Evolutionary conservation across 169 alveolate species (phyloP), one percentile per base, ranked within the genome.

Genomic region (Plasmodium reichenowi): DNA sequence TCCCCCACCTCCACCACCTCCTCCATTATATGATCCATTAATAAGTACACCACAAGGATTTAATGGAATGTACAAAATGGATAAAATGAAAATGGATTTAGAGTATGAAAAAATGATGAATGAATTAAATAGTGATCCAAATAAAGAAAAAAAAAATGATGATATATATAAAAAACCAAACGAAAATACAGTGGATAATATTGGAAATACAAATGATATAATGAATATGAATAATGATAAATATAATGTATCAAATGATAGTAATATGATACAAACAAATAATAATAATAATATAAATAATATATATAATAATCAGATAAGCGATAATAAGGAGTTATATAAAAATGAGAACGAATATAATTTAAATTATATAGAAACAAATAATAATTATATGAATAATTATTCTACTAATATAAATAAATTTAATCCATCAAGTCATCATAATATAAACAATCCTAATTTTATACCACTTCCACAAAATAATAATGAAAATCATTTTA

Each of bases 51-150:
- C 47, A 52, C 67, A 71, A 1, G 29, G 15, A 6, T 60, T 8
- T 26, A 56, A 56, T 15, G 59, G 54, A 24, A 64, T 68, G 5
- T 48, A 54, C 15, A 78, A 58, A 15, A 13, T 15, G 3, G 89
- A 78, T 2, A 78, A 52, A 78, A 78, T 54, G 9, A 64, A 78
- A 66, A 78, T 78, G 24, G 89, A 78, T 60, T 43, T 78, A 48
- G 89, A 78, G 32, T 78, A 78, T 43, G 64, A 78, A 78, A 64
- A 58, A 78, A 78, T 78, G 89, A 78, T 78, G 89, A 78, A 43
- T 20, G 89, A 78, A 32, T 58, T 78, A 24, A 78, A 66, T n/a
- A 54, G 68, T 6, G 89, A 78, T 12, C 58, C 48, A 13, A 76
- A 15, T 70, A 64, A 20, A 13, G 47, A 24, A 9, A 50, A 66